These are phyloP conservation scores for Blastocystis sp. DNA, from an alignment of 352 stramenopile genomes.

Conservation along the genomic window DNA sequence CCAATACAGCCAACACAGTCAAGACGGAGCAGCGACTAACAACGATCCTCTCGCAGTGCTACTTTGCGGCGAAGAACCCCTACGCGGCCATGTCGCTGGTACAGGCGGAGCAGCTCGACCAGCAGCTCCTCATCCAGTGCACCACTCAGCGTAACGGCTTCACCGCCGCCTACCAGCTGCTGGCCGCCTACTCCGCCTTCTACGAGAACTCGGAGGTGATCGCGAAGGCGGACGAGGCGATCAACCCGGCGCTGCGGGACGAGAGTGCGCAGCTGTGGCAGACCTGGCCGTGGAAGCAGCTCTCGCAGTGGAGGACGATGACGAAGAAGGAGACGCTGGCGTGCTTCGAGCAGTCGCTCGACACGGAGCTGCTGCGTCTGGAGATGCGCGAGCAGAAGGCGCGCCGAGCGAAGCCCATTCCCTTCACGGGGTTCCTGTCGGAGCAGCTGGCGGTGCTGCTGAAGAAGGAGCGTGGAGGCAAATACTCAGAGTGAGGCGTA, in stretches of 20 bases:
- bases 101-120: constrained; percentile 24
- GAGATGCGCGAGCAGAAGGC: not conserved
- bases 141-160: constrained; percentile 15
- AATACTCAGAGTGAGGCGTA: not conserved
- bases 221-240: not conserved
- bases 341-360: not conserved
- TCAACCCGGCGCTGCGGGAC: not conserved
- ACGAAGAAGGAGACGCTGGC: not conserved
- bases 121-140: constrained; percentile 61
- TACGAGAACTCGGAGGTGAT: constrained; percentile 3
- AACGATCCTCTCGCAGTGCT: not conserved
- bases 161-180: constrained; percentile 18
- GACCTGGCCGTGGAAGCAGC: constrained; percentile 23
- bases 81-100: constrained; percentile 39
- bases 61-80: constrained; percentile 41
- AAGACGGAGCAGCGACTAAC: not conserved
- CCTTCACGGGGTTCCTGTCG: not conserved
- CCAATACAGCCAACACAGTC: no score
- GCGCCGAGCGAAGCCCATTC: not conserved
- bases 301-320: constrained; percentile 37
- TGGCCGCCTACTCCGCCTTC: constrained; percentile 21
- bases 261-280: not conserved
- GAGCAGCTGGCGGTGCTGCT: not conserved
- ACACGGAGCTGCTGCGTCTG: not conserved
- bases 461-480: not conserved